phyloP scores from a whole-genome alignment of 2,329 filamentous ascomycete genomes.

The Xylaria multiplex region DNA sequence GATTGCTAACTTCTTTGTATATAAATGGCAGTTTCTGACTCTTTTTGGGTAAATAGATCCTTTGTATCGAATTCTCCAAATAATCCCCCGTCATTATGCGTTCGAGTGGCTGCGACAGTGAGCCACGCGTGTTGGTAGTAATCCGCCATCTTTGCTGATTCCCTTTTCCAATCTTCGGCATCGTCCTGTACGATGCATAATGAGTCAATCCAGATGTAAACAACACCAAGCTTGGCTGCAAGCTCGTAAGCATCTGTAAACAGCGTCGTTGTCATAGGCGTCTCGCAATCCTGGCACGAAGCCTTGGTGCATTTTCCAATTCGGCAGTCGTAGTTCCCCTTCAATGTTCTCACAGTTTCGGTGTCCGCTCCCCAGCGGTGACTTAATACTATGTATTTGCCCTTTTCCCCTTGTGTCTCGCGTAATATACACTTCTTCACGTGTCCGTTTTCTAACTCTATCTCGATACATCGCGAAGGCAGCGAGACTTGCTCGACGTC shows the following conservation, averaged over 20 bases:
- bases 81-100: constrained; percentile 2
- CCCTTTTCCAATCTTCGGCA: constrained; percentile 22
- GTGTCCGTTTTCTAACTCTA: constrained; percentile 18
- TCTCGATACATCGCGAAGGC: constrained; percentile 21
- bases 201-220: constrained; percentile 22
- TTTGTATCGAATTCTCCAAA: constrained; percentile 16
- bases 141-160: constrained; percentile 30
- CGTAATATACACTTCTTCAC: constrained; percentile 10
- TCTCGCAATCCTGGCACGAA: constrained; percentile 12
- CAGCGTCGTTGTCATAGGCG: constrained; percentile 12
- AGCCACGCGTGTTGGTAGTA: constrained; percentile 34
- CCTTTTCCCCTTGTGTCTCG: constrained; percentile 21
- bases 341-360: constrained; percentile 16
- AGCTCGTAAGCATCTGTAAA: constrained; percentile 19
- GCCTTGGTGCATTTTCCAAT: constrained; percentile 4
- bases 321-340: constrained; percentile 24
- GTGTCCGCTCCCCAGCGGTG: constrained; percentile 27
- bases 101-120: constrained; percentile 19
- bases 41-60: not conserved
- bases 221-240: constrained; percentile 16
- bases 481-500: constrained; percentile 25
- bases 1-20: too few species aligned
- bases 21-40: too few species aligned
- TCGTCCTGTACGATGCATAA: constrained; percentile 24
- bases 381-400: constrained; percentile 30